Conservation (phyloP, 2,329 filamentous ascomycete genomes). For the Clathrospora elynae region DNA sequence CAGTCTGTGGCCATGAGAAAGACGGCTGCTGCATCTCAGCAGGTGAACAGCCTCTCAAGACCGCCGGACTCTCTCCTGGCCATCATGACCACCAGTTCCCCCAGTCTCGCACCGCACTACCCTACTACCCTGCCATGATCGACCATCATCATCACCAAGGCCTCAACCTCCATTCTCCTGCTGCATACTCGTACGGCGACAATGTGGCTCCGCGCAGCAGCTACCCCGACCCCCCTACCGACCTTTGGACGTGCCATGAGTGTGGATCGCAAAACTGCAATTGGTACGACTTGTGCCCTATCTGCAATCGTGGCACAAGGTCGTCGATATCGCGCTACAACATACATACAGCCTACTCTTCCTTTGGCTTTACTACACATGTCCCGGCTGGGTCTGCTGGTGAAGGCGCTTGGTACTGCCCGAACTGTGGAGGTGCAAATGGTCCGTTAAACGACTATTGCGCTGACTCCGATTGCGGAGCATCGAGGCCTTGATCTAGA, state of each 20-base stretch:
- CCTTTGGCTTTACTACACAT: background rate
- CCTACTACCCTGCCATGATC: background rate
- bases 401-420: background rate
- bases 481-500: background rate
- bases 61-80: background rate
- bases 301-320: conserved; percentile 7
- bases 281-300: conserved; percentile 12
- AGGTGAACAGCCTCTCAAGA: background rate
- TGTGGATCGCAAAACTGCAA: conserved; percentile 13
- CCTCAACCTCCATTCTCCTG: too few relatives aligned
- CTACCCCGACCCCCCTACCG: background rate
- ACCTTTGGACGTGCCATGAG: conserved; percentile 19
- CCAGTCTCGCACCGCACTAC: background rate
- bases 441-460: background rate
- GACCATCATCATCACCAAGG: background rate
- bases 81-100: background rate
- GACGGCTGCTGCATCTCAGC: conserved; percentile 6
- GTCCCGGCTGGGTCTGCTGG: background rate
- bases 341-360: background rate
- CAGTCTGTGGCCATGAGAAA: conserved; percentile 6
- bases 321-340: background rate
- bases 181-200: too few relatives aligned
- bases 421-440: background rate
- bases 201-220: too few relatives aligned
- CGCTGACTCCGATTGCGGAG: background rate